These are phyloP conservation scores for Populus pruinosa DNA, from an alignment of 345 rosid species.

Conservation along the genomic window DNA sequence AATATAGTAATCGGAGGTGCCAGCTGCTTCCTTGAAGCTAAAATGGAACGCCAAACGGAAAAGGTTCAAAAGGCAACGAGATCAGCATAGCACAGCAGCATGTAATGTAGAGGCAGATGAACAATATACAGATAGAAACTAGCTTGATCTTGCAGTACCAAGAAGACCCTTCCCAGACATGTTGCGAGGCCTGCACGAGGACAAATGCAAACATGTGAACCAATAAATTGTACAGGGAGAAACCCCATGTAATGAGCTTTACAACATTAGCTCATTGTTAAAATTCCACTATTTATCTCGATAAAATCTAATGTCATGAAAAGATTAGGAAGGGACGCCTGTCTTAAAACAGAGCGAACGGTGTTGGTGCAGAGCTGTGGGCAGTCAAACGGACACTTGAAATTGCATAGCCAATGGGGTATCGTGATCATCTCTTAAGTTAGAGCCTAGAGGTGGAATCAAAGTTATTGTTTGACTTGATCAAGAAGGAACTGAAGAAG, in stretches of 20 bases:
- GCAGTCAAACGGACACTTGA: neutral
- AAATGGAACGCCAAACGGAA: neutral
- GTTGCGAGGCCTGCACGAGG: constrained; percentile 54
- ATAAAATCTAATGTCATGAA: neutral
- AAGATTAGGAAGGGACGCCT: neutral
- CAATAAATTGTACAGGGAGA: neutral
- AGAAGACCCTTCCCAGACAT: constrained; percentile 77
- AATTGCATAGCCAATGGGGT: neutral
- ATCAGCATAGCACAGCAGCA: neutral
- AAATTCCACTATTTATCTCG: neutral
- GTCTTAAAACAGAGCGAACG: neutral
- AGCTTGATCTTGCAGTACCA: constrained; percentile 92
- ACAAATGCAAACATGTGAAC: constrained; percentile 15
- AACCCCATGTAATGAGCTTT: neutral
- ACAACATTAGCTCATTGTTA: neutral
- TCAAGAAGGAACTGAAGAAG: neutral
- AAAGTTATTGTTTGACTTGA: neutral
- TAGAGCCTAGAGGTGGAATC: neutral
- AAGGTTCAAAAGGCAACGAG: neutral
- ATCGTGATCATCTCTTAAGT: neutral
- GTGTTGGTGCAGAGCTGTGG: neutral
- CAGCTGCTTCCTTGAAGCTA: neutral
- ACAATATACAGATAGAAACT: constrained; percentile 81
- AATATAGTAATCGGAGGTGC: neutral
- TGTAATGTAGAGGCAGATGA: constrained; percentile 50